Evolutionary conservation across 306 rosid genomes (phyloP).

Genomic region (Prunus salicina): DNA sequence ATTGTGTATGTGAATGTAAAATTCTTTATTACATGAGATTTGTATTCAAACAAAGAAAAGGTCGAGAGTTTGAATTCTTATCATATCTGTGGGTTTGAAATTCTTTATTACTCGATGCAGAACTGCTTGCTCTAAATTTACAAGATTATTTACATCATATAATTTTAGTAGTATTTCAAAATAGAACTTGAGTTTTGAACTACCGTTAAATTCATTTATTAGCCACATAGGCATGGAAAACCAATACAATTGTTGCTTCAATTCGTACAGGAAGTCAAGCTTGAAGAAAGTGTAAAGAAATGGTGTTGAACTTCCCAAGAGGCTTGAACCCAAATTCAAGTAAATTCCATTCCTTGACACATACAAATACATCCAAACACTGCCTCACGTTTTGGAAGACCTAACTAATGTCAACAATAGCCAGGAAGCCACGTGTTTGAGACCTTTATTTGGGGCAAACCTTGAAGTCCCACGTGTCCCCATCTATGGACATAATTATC

Average conservation of each 20-base stretch:
- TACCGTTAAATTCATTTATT: neutral
- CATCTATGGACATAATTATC: neutral
- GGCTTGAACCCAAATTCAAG: neutral
- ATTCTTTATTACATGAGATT: no score
- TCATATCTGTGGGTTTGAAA: no score
- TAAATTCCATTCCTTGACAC: neutral
- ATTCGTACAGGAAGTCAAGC: neutral
- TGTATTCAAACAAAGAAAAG: no score
- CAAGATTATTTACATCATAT: no score
- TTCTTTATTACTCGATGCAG: no score
- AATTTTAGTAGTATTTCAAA: no score
- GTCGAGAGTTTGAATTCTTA: no score
- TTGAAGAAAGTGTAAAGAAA: neutral
- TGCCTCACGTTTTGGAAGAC: neutral
- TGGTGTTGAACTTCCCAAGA: slow-evolving; percentile 10
- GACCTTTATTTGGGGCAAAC: neutral
- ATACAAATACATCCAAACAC: slow-evolving; percentile 15
- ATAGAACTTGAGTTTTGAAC: neutral
- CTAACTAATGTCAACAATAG: neutral
- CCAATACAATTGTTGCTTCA: neutral
- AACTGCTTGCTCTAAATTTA: no score
- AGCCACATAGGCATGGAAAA: neutral
- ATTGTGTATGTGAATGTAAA: no score
- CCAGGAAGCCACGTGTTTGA: slow-evolving; percentile 12
- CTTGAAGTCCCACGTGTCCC: slow-evolving; percentile 6